A percentile compares a stretch with the other conserved stretches of the same genome.
phyloP scores from a whole-genome alignment of 192 early-diverging fungal genomes.

The Paraglomus brasilianum region DNA sequence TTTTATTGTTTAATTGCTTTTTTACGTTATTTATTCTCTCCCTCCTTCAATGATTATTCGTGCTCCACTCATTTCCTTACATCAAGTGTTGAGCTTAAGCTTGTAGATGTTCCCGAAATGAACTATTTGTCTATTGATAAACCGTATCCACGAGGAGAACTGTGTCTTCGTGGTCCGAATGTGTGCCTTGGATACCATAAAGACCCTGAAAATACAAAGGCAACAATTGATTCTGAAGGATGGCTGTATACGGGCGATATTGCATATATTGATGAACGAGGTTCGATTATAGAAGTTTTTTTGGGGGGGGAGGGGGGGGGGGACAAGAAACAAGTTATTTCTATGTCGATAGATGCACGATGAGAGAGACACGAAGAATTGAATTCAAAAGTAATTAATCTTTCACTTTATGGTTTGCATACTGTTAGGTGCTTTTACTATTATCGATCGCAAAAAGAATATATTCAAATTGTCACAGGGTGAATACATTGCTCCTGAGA shows the following conservation, averaged over 20 bases:
- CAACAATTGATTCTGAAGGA: slow-evolving; percentile 75
- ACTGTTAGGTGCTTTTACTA: slow-evolving; percentile 58
- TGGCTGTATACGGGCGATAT: slow-evolving; percentile 91
- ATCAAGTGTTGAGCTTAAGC: slow-evolving; percentile 68
- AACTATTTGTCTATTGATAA: slow-evolving; percentile 72
- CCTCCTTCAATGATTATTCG: not conserved
- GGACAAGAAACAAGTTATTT: not conserved
- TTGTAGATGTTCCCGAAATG: slow-evolving; percentile 88
- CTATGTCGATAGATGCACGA: not conserved
- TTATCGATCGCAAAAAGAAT: slow-evolving; percentile 86
- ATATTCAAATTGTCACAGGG: slow-evolving; percentile 78
- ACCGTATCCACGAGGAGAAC: slow-evolving; percentile 84
- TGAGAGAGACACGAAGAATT: slow-evolving; percentile 32
- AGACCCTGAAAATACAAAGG: slow-evolving; percentile 75
- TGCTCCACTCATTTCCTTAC: slow-evolving; percentile 16
- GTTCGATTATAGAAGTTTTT: slow-evolving; percentile 33
- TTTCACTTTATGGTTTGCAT: slow-evolving; percentile 1
- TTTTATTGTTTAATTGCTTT: not conserved
- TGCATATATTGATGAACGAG: slow-evolving; percentile 65
- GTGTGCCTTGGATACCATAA: slow-evolving; percentile 85
- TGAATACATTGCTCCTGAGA: slow-evolving; percentile 93
- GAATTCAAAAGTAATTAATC: not conserved
- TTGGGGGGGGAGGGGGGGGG: not conserved
- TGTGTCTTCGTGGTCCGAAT: slow-evolving; percentile 73
- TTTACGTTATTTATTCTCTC: not conserved